These are phyloP conservation scores for Datura wrightii DNA, from an alignment of 257 asterid genomes.

Conservation along the genomic window DNA sequence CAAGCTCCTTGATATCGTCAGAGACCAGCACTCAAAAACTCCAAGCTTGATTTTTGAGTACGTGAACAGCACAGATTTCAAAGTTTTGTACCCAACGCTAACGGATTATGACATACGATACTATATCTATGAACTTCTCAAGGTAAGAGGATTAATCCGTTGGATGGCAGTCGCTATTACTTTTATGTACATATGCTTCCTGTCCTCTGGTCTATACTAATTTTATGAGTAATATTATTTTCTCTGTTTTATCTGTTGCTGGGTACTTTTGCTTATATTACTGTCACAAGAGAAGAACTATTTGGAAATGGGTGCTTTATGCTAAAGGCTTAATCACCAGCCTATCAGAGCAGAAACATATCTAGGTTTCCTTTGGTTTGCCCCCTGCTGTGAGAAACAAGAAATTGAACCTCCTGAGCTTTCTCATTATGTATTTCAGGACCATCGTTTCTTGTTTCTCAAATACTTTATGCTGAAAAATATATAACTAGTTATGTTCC, in stretches of 20 bases:
- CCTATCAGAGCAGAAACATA: neutral
- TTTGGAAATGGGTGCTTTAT: neutral
- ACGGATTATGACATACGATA: slow-evolving; percentile 54
- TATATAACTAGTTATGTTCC: neutral
- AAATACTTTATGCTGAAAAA: slow-evolving; percentile 5
- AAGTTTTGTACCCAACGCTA: slow-evolving; percentile 52
- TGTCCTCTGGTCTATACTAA: neutral
- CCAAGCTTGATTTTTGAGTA: slow-evolving; percentile 59
- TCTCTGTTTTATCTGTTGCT: slow-evolving; percentile 12
- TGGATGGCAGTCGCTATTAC: neutral
- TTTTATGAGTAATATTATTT: neutral
- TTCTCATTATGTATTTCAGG: neutral
- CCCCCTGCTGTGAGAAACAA: neutral
- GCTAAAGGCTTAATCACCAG: neutral
- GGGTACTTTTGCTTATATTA: neutral
- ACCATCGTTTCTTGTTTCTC: neutral
- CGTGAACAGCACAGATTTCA: slow-evolving; percentile 58
- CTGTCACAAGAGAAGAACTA: neutral
- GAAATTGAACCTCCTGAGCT: neutral
- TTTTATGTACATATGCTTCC: neutral
- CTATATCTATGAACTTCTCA: slow-evolving; percentile 58
- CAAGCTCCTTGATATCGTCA: slow-evolving; percentile 47
- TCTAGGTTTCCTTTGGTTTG: neutral
- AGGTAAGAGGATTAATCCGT: slow-evolving; percentile 41
- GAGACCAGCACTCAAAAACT: slow-evolving; percentile 53